Base-by-base conservation (phyloP, 805 yeast species). In the Kodamaea jinghongensis region DNA sequence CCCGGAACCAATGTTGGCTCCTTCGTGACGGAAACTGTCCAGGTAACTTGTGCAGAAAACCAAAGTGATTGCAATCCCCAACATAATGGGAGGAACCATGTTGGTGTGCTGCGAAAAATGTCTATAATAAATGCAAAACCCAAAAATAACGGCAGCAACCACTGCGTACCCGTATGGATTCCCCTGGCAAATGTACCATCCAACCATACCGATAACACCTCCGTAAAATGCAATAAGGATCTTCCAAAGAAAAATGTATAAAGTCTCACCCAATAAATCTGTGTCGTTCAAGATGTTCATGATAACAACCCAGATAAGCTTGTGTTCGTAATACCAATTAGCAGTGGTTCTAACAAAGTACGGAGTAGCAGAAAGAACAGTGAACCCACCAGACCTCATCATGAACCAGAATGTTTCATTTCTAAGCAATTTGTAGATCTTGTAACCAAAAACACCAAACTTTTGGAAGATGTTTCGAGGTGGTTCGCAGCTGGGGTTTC, bases 121-220 rank as follows among this genome's bases (percentile, higher is more conserved):
- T 20, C 67, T 45, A 42, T 58, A 60, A 39, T 42, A 62, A 2
- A 47, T 20, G 16, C 57, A 37, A 36, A 48, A 52, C 7, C 56
- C 34, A 46, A 41, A 57, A 4, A 60, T 30, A 4, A 62, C 47
- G 2, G 55, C 61, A 9, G 58, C 49, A 1, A 63, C 68, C 4
- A 48, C 60, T 4, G 54, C 49, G 42, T 48, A 60, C 0, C 68
- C 68, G 39, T 61, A 64, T 27, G 51, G 51, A 34, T 62, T 64
- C 2, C 70, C 70, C 15, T 58, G 42, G 2, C 65, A 57, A 15
- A 64, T 59, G 39, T 64, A 64, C 70, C 70, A 63, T 0, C 55
- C 54, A 5, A 60, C 55, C 52, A 58, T 44, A 1, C 67, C 68
- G 11, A 52, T 25, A 5, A 63, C 25, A 29, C 58, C 53, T 1